Evolutionary conservation across 2,329 filamentous ascomycete genomes (phyloP).

Genomic region (Ceratocystis ficicola): DNA sequence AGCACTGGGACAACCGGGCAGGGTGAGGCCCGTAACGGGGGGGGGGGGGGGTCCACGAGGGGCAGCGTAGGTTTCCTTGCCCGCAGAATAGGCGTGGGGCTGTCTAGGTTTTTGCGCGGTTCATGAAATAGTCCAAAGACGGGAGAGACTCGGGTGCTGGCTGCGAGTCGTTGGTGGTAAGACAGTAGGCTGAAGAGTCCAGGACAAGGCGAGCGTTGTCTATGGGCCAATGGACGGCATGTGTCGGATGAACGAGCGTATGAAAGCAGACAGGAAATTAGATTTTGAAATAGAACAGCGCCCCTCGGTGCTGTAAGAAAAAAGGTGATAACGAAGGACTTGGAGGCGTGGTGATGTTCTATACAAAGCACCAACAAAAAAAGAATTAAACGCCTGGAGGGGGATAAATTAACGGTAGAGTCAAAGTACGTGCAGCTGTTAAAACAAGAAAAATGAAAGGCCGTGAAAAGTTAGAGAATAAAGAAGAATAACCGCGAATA

Average conservation of each 20-base stretch:
- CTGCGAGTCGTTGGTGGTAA: neutral
- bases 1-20: neutral
- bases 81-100: neutral
- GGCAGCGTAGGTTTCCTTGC: neutral
- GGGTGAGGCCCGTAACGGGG: neutral
- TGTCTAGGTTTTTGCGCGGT: neutral
- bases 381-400: neutral
- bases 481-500: neutral
- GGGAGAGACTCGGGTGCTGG: neutral
- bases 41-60: neutral
- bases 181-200: neutral
- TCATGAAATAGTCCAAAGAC: neutral
- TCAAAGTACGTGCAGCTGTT: neutral
- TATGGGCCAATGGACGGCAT: neutral
- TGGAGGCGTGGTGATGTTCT: neutral
- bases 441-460: neutral
- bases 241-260: neutral
- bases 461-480: slow-evolving; percentile 4
- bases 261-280: neutral
- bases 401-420: neutral
- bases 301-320: neutral
- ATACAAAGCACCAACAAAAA: slow-evolving; percentile 10
- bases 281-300: neutral
- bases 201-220: neutral
- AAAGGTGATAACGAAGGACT: neutral